Evolutionary conservation across 805 yeast genomes (phyloP).

Genomic region (Nakazawaea wickerhamii): DNA sequence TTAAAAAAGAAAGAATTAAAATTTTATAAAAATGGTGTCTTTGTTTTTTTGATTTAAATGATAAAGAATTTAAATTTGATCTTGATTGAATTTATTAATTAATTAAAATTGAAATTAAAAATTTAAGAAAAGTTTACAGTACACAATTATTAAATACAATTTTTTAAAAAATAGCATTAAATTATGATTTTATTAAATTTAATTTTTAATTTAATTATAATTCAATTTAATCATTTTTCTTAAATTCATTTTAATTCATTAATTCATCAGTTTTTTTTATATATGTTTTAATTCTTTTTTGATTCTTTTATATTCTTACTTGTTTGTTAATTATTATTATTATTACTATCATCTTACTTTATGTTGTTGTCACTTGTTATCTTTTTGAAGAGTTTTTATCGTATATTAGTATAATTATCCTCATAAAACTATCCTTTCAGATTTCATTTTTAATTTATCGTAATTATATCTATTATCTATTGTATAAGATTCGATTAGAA

Average conservation of each 20-base stretch:
- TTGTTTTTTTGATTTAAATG: background rate
- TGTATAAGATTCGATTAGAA: no score
- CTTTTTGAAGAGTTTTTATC: background rate
- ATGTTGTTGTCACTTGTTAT: slow-evolving; percentile 3
- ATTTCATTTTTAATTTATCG: no score
- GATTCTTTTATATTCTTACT: background rate
- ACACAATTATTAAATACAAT: no score
- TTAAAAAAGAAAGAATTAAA: background rate
- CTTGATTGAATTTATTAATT: no score
- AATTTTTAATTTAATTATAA: no score
- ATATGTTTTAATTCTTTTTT: background rate
- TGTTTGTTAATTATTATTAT: slow-evolving; percentile 1
- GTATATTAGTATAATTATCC: no score
- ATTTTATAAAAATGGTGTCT: background rate
- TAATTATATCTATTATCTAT: no score
- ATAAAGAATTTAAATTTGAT: background rate
- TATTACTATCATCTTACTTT: slow-evolving; percentile 2
- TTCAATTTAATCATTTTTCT: background rate
- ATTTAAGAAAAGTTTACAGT: no score
- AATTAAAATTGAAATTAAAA: no score
- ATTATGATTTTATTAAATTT: no score
- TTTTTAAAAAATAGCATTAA: no score
- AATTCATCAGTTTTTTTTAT: background rate
- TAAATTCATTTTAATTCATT: background rate
- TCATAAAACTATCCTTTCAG: no score